Evolutionary conservation across 768 basidiomycete genomes (phyloP), one percentile per base, ranked within the genome.

Genomic region (Austroboletus eburneus): DNA sequence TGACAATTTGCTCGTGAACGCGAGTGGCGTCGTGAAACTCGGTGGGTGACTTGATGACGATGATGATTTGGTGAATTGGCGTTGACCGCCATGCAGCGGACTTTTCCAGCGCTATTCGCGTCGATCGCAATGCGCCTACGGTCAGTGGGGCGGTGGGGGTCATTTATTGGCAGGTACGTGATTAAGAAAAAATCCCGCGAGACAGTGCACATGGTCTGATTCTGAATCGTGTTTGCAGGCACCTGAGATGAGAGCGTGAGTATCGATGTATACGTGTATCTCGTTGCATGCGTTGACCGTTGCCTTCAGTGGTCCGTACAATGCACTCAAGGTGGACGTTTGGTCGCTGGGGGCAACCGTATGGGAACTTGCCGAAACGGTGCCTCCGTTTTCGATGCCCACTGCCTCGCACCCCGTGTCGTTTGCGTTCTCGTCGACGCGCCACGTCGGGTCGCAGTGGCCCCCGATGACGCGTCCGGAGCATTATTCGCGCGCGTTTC

Each of bases 291-390:
- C 25, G n/a, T n/a, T 57, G 9, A 61, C 42, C 13, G 41, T 43
- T 48, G 46, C 30, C 46, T 20, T 25, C 35, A 85, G 83, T 42
- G 81, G 83, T 10, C 70, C 81, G 0, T 90, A 91, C 56, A 73
- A 91, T 56, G 77, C 81, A 1, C 73, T 88, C 35, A 83, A 83
- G 61, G 79, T 88, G 38, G 88, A 91, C 49, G 72, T 84, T 0
- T 91, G 87, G 87, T 88, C 87, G 1, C 69, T 89, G 6, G 88
- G 88, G 2, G 88, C 88, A 1, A 91, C 88, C 0, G 75, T 87
- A 0, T 90, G 88, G 88, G 88, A 91, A 59, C 75, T 86, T 66
- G 84, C 85, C 1, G 77, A 91, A 58, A 78, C 81, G 6, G 72
- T 78, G 42, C 88, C 88, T 5, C 88, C 88, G 0, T 91, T 90